phyloP scores from a whole-genome alignment of 768 basidiomycete species.

The Lentinula guzmanii region DNA sequence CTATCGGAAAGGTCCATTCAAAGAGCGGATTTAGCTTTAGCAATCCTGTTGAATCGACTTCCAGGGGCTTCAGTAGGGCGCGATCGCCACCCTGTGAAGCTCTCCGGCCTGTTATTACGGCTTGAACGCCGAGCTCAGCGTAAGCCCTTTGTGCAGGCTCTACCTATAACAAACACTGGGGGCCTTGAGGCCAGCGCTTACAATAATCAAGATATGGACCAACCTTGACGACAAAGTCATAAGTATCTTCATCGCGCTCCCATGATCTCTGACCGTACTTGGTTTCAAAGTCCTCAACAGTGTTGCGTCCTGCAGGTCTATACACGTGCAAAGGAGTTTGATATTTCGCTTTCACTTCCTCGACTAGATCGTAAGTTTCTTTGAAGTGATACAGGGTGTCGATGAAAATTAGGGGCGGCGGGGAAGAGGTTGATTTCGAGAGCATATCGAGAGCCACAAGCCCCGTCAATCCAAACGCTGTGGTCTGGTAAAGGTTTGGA shows the following conservation, averaged over 20 bases:
- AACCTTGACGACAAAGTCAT: conserved; percentile 92
- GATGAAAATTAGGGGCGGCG: conserved; percentile 88
- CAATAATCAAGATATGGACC: conserved; percentile 11
- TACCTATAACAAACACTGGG: conserved; percentile 48
- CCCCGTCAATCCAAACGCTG: conserved; percentile 94
- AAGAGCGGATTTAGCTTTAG: conserved; percentile 94
- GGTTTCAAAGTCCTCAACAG: conserved; percentile 67
- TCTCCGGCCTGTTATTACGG: conserved; percentile 93
- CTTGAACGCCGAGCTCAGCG: conserved; percentile 64
- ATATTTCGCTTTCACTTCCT: conserved; percentile 75
- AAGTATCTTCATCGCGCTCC: conserved; percentile 81
- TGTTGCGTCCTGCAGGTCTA: conserved; percentile 67
- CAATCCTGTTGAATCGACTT: conserved; percentile 85
- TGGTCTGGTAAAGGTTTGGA: conserved; percentile 85
- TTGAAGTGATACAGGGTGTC: conserved; percentile 96
- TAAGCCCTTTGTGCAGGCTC: conserved; percentile 93
- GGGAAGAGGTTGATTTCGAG: conserved; percentile 61
- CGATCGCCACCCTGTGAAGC: conserved; percentile 93
- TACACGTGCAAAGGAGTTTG: conserved; percentile 68
- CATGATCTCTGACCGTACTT: conserved; percentile 79
- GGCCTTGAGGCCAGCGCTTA: too few species aligned
- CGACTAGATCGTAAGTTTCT: conserved; percentile 87
- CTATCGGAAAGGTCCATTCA: conserved; percentile 77
- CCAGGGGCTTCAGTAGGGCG: conserved; percentile 74
- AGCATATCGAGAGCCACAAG: conserved; percentile 94